A percentile compares a stretch with the other conserved stretches of the same genome.
phyloP scores from a whole-genome alignment of 1,284 basidiomycete species.

The Dichomitus squalens region DNA sequence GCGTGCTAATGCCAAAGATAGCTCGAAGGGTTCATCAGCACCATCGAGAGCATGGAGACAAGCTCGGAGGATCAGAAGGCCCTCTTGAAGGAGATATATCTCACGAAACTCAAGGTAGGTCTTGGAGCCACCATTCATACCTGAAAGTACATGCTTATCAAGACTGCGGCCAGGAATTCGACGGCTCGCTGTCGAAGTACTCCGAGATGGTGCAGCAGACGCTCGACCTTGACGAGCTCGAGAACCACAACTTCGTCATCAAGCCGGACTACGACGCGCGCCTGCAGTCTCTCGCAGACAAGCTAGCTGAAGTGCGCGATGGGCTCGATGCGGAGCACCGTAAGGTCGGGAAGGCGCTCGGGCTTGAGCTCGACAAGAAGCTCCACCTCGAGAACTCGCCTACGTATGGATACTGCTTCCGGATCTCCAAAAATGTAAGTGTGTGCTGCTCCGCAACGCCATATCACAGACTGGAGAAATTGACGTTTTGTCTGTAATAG shows the following conservation, averaged over 20 bases:
- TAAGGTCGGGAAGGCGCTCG: constrained; percentile 72
- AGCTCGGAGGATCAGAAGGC: constrained; percentile 48
- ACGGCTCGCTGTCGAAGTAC: constrained; percentile 73
- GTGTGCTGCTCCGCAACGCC: background rate
- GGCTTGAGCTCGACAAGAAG: constrained; percentile 93
- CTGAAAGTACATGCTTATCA: background rate
- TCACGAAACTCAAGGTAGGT: constrained; percentile 61
- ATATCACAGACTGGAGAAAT: background rate
- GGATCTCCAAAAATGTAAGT: constrained; percentile 84
- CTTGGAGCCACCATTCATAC: too few relatives aligned
- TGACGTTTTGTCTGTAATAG: constrained; percentile 40
- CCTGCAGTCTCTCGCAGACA: constrained; percentile 71
- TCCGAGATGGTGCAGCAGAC: constrained; percentile 96
- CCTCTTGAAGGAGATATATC: constrained; percentile 71
- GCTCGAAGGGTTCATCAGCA: constrained; percentile 77
- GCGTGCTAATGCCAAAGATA: constrained; percentile 33
- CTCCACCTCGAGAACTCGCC: constrained; percentile 93
- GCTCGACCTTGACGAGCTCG: constrained; percentile 86
- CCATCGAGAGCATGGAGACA: constrained; percentile 56
- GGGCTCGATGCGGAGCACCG: constrained; percentile 86
- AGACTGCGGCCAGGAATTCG: constrained; percentile 52
- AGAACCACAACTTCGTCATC: constrained; percentile 88
- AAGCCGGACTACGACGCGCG: constrained; percentile 89
- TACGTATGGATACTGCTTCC: constrained; percentile 92
- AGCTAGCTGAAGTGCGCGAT: constrained; percentile 71